A percentile compares a stretch with the other conserved stretches of the same genome.
These are phyloP conservation scores for Pleurotus pulmonarius DNA, from an alignment of 768 basidiomycete genomes.

Conservation along the genomic window DNA sequence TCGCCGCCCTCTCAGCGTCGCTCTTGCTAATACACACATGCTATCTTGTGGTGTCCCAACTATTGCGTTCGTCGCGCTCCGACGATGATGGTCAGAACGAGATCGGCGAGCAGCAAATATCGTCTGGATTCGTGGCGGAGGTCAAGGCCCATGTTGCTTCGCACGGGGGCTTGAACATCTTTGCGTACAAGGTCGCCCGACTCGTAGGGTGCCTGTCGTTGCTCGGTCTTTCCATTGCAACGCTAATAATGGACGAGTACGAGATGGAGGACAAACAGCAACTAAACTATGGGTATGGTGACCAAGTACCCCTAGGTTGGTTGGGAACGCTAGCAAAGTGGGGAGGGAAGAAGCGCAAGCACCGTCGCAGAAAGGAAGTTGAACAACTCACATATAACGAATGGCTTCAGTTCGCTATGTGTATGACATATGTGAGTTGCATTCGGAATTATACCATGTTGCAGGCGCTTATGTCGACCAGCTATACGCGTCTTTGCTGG, in stretches of 20 bases:
- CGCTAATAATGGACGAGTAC: conserved; percentile 31
- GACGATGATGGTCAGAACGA: conserved; percentile 12
- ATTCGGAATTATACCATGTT: background rate
- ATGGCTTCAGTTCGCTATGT: conserved; percentile 27
- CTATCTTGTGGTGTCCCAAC: conserved; percentile 7
- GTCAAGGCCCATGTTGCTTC: conserved; percentile 33
- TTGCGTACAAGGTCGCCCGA: conserved; percentile 42
- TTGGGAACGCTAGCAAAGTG: conserved; percentile 15
- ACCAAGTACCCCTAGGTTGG: background rate
- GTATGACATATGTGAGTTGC: conserved; percentile 26
- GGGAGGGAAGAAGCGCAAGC: conserved; percentile 23
- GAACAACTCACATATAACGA: conserved; percentile 14
- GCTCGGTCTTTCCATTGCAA: conserved; percentile 46
- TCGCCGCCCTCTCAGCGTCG: conserved; percentile 28
- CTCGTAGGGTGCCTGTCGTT: conserved; percentile 41
- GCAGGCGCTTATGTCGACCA: conserved; percentile 13
- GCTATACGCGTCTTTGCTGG: conserved; percentile 38
- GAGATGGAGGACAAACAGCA: conserved; percentile 4
- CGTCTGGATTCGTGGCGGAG: conserved; percentile 26
- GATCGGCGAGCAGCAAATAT: conserved; percentile 14
- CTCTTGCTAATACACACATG: conserved; percentile 29
- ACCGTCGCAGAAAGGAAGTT: conserved; percentile 6
- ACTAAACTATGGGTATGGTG: background rate
- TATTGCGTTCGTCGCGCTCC: conserved; percentile 2
- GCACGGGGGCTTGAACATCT: conserved; percentile 45